These are phyloP conservation scores for Trichocladium uniseriatum DNA, from an alignment of 495 filamentous ascomycete species.

Conservation along the genomic window DNA sequence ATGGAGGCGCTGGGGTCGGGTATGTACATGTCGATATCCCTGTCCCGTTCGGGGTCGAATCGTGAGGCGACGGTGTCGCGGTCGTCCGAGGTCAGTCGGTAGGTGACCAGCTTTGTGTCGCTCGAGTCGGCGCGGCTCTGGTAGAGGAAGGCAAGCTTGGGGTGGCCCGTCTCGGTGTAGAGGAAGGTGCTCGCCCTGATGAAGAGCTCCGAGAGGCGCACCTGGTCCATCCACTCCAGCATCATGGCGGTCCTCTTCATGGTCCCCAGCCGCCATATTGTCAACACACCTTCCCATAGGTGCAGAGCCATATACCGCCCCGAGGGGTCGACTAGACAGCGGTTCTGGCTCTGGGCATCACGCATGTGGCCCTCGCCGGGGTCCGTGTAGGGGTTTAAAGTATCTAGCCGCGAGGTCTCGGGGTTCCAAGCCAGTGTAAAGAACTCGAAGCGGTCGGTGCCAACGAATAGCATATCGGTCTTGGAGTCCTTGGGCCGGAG, in stretches of 20 bases:
- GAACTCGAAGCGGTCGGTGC: conserved; percentile 80
- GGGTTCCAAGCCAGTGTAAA: conserved; percentile 82
- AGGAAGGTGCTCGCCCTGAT: conserved; percentile 76
- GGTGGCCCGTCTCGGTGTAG: conserved; percentile 58
- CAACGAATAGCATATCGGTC: conserved; percentile 86
- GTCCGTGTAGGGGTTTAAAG: conserved; percentile 57
- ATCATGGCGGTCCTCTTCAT: conserved; percentile 46
- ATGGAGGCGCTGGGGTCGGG: conserved; percentile 66
- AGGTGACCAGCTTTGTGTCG: conserved; percentile 49
- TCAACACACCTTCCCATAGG: conserved; percentile 81
- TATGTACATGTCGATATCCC: conserved; percentile 46
- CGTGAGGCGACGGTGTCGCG: conserved; percentile 34
- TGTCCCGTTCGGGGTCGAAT: conserved; percentile 39
- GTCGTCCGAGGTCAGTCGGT: conserved; percentile 45
- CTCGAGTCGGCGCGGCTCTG: conserved; percentile 59
- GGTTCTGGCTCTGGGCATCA: conserved; percentile 64
- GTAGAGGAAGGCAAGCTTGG: conserved; percentile 76
- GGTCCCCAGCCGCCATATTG: conserved; percentile 50
- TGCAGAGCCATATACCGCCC: conserved; percentile 75
- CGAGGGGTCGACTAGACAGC: conserved; percentile 74
- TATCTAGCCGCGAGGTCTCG: conserved; percentile 50
- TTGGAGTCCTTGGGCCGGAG: conserved; percentile 61
- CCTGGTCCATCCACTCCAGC: conserved; percentile 59
- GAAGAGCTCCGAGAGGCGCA: conserved; percentile 77
- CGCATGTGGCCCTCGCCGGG: conserved; percentile 70